Percentiles rank a stretch among this genome's conserved stretches.
Evolutionary conservation across 768 basidiomycete species (phyloP).

Genomic region (Mycena filopes): DNA sequence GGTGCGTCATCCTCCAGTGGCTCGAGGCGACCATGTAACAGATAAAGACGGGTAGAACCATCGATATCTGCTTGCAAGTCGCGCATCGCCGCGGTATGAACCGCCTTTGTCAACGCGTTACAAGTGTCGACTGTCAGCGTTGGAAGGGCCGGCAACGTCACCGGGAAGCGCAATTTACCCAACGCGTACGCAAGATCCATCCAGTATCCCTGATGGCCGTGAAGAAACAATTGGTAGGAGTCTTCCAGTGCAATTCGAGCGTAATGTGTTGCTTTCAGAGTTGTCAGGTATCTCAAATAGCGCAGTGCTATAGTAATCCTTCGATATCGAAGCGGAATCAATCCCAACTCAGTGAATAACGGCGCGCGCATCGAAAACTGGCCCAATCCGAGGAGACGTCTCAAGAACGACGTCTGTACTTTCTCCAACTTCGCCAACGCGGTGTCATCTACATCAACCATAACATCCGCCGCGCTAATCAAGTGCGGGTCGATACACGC

Average conservation of each 20-base stretch:
- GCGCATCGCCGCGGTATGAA: background rate
- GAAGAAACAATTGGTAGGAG: background rate
- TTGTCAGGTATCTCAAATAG: conserved; percentile 10
- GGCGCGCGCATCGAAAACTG: conserved; percentile 15
- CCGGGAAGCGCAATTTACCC: background rate
- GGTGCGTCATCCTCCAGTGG: background rate
- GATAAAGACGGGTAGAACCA: background rate
- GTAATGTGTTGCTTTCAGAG: background rate
- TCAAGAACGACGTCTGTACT: conserved; percentile 52
- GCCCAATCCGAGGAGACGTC: conserved; percentile 31
- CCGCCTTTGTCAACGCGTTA: background rate
- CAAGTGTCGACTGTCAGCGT: too few relatives aligned
- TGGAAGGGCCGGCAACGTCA: too few relatives aligned
- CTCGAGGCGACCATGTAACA: background rate
- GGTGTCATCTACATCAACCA: background rate
- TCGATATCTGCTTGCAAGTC: background rate
- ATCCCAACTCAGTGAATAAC: conserved; percentile 35
- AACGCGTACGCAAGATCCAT: conserved; percentile 1
- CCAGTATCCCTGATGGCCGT: background rate
- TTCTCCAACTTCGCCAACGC: conserved; percentile 53
- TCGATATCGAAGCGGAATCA: conserved; percentile 33
- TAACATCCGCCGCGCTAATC: conserved; percentile 2
- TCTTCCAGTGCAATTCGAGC: background rate
- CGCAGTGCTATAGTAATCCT: conserved; percentile 22
- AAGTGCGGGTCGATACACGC: too few relatives aligned